These are phyloP conservation scores for Blastobotrys proliferans DNA, from an alignment of 1,139 yeast genomes.

Conservation along the genomic window DNA sequence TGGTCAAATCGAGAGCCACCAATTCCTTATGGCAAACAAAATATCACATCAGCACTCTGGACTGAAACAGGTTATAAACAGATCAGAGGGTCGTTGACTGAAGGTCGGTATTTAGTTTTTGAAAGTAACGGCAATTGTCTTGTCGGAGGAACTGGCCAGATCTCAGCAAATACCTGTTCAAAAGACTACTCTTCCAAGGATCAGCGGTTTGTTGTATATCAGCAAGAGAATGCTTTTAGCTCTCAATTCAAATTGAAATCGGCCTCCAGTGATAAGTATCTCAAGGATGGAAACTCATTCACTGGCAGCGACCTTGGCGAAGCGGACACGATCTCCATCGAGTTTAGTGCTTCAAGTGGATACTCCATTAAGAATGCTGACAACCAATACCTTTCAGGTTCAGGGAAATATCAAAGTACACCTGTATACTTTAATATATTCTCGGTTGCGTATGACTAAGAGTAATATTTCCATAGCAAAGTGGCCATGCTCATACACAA, in stretches of 20 bases:
- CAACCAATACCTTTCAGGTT: too few species aligned
- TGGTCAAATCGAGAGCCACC: conserved; percentile 11
- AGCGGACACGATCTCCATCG: neutral
- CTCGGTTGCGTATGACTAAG: too few species aligned
- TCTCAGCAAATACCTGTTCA: neutral
- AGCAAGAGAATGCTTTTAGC: neutral
- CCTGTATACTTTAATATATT: too few species aligned
- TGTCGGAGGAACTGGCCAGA: neutral
- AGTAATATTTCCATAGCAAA: too few species aligned
- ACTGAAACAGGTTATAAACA: conserved; percentile 25
- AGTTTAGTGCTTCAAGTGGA: neutral
- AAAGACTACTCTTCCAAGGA: neutral
- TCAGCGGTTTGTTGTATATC: neutral
- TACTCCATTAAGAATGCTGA: neutral
- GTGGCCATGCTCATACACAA: too few species aligned
- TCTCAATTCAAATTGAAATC: conserved; percentile 1
- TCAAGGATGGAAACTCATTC: neutral
- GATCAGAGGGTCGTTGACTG: conserved; percentile 26
- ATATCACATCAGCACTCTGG: conserved; percentile 17
- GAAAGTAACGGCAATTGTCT: neutral
- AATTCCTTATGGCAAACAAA: conserved; percentile 22
- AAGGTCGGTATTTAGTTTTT: conserved; percentile 24
- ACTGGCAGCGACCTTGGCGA: neutral
- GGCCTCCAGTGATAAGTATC: neutral
- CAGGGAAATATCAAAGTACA: too few species aligned